Conservation (phyloP, 257 asterid species). For the Prunella vulgaris region DNA sequence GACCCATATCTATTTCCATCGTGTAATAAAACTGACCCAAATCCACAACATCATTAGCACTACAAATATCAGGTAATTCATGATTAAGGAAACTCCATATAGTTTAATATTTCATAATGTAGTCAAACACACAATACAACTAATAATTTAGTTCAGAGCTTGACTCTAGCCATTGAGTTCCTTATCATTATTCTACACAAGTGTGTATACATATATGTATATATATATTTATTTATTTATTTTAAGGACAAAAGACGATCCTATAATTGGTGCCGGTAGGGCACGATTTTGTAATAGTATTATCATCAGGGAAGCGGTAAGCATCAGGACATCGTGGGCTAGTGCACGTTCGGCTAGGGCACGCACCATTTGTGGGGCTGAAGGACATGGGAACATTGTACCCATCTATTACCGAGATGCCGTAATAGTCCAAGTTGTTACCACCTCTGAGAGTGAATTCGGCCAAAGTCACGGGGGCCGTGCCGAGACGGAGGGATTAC, state of each 20-base stretch:
- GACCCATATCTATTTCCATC: too few relatives aligned
- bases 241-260: not conserved
- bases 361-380: not conserved
- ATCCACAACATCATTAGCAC: too few relatives aligned
- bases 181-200: too few relatives aligned
- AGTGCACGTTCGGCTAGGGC: not conserved
- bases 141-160: too few relatives aligned
- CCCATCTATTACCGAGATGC: conserved; percentile 2
- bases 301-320: not conserved
- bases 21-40: too few relatives aligned
- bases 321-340: not conserved
- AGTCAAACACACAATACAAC: too few relatives aligned
- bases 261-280: not conserved
- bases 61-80: too few relatives aligned
- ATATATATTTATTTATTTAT: too few relatives aligned
- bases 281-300: not conserved
- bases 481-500: conserved; percentile 26
- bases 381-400: not conserved
- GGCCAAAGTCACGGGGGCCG: conserved; percentile 39
- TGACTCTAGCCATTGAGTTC: too few relatives aligned
- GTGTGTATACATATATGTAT: too few relatives aligned
- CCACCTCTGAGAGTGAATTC: conserved; percentile 37
- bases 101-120: too few relatives aligned
- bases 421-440: conserved; percentile 29
- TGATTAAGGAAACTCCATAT: too few relatives aligned